Evolutionary conservation across 2,329 filamentous ascomycete species (phyloP).

Genomic region (Elsinoe arachidis): DNA sequence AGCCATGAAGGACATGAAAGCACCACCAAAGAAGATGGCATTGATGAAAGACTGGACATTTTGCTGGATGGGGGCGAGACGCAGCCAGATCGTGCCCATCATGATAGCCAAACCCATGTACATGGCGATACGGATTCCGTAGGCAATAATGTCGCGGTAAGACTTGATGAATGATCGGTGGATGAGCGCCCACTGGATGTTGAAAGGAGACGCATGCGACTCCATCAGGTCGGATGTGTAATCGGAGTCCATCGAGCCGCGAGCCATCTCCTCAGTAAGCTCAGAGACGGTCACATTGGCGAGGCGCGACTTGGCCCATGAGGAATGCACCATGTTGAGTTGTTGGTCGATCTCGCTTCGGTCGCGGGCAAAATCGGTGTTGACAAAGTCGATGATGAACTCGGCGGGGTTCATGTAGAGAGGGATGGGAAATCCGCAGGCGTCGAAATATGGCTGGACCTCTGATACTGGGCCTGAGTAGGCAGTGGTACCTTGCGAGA

Average conservation of each 20-base stretch:
- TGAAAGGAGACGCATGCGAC: conserved; percentile 36
- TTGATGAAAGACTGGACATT: conserved; percentile 78
- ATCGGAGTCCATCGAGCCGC: conserved; percentile 26
- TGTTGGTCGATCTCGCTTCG: conserved; percentile 39
- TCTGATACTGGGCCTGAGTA: conserved; percentile 60
- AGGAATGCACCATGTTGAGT: conserved; percentile 45
- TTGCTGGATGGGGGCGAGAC: conserved; percentile 57
- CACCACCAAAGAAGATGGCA: conserved; percentile 54
- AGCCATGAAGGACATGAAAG: conserved; percentile 47
- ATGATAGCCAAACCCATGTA: conserved; percentile 72
- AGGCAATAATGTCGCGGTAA: conserved; percentile 74
- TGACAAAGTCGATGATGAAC: conserved; percentile 69
- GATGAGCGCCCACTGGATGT: conserved; percentile 56
- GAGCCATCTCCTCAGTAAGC: conserved; percentile 29
- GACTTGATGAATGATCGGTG: conserved; percentile 76
- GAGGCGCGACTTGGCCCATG: conserved; percentile 46
- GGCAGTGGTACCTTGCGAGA: conserved; percentile 61
- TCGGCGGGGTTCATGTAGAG: conserved; percentile 70
- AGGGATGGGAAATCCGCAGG: conserved; percentile 55
- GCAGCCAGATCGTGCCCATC: conserved; percentile 83
- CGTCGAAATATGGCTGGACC: conserved; percentile 55
- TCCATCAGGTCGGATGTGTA: conserved; percentile 24
- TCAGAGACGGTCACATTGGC: conserved; percentile 28
- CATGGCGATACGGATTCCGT: conserved; percentile 75
- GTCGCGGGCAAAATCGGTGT: conserved; percentile 60